These are phyloP conservation scores for Populus nigra DNA, from an alignment of 345 rosid species.

Conservation along the genomic window DNA sequence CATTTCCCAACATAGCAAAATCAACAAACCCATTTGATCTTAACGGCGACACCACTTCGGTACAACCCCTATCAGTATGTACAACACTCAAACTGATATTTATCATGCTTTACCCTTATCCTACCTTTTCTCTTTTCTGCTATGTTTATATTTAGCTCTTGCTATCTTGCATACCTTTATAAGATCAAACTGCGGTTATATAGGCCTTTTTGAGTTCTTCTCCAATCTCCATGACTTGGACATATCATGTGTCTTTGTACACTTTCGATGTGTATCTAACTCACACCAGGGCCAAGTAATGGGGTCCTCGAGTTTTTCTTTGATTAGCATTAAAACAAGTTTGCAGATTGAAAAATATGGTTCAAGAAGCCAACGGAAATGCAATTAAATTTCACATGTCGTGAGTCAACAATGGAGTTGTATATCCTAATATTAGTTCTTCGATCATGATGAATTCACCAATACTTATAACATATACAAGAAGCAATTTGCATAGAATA, in stretches of 20 bases:
- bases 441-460: neutral
- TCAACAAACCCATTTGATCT: conserved; percentile 71
- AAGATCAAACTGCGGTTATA: neutral
- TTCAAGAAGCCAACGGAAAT: neutral
- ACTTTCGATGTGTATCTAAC: neutral
- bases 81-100: conserved; percentile 2
- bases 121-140: neutral
- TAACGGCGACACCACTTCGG: conserved; percentile 31
- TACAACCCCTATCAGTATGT: conserved; percentile 42
- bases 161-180: neutral
- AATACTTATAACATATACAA: no score
- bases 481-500: neutral
- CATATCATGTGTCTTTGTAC: neutral
- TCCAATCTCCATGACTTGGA: neutral
- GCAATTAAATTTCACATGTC: neutral
- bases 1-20: conserved; percentile 34
- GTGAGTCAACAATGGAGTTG: neutral
- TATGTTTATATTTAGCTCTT: neutral
- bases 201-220: neutral
- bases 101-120: neutral
- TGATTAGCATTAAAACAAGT: neutral
- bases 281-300: neutral
- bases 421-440: neutral
- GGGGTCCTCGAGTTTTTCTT: neutral
- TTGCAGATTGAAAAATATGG: neutral